Evolutionary conservation across 495 filamentous ascomycete species (phyloP), one percentile per base, ranked within the genome.

Genomic region (Neurospora tetrasperma): DNA sequence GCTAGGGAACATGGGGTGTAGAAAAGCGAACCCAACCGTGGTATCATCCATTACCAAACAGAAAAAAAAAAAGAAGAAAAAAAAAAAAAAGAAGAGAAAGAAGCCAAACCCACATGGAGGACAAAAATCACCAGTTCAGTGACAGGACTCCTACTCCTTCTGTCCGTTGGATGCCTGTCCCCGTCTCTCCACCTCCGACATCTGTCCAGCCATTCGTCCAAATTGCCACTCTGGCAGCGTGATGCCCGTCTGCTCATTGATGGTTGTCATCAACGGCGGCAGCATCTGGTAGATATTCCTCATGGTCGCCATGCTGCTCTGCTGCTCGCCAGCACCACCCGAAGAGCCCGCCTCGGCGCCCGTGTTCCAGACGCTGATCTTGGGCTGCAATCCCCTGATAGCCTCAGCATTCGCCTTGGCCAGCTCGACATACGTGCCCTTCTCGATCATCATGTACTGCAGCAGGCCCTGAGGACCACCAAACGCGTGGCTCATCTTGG

Each of bases 331-430:
- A 14, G 75, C 72, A 31, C 14, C 44, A n/a, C 69, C 73, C 40
- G 75, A 76, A 23, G 75, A 76, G 27, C 82, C 81, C 12, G 77
- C 80, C 71, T 84, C 82, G 69, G 80, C 80, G 27, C 90, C 92
- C 42, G 93, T 94, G 80, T 94, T 94, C 93, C 93, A 96, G 11
- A 93, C 87, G 69, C 88, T 93, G 82, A 96, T 96, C 89, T 94
- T 96, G 71, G 93, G 93, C 76, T 93, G 88, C 75, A 96, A 82
- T 69, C 93, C 93, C 62, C 89, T 84, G 80, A 96, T 87, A 31
- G 92, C 93, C 46, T 83, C 75, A 31, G 90, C 93, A 75, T 92
- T 92, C 59, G 89, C 89, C 74, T 89, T 88, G 71, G 90, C 90
- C 62, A 92, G 85, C 74, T 88, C 82, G 69, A 87, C 83, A 74